Conservation (phyloP, 306 rosid species). For the Mimosa bimucronata region DNA sequence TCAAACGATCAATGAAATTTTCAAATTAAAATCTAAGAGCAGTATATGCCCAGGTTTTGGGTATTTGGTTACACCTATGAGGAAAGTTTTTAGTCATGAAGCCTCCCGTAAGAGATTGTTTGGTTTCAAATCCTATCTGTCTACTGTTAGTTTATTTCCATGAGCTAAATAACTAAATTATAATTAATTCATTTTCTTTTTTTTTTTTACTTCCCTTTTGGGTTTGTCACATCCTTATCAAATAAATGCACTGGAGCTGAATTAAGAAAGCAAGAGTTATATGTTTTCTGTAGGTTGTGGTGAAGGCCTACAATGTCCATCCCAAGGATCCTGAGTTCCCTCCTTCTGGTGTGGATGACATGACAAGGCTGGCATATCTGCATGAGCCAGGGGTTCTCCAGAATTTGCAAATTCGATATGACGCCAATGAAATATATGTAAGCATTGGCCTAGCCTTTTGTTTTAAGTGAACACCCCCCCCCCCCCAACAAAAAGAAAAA, state of each 20-base stretch:
- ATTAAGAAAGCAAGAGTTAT: background rate
- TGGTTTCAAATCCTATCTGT: too few relatives aligned
- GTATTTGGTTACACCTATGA: too few relatives aligned
- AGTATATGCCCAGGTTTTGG: too few relatives aligned
- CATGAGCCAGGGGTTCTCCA: conserved; percentile 96
- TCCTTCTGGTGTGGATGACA: conserved; percentile 81
- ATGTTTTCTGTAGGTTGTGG: conserved; percentile 55
- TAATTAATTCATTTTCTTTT: background rate
- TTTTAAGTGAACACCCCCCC: background rate
- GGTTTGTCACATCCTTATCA: background rate
- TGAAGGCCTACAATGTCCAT: conserved; percentile 57
- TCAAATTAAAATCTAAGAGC: too few relatives aligned
- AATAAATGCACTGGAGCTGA: background rate
- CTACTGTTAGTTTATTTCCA: too few relatives aligned
- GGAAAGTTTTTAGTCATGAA: too few relatives aligned
- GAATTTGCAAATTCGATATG: conserved; percentile 72
- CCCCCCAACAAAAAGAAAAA: too few relatives aligned
- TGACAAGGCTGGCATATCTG: conserved; percentile 94
- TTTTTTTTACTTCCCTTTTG: background rate
- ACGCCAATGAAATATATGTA: conserved; percentile 81
- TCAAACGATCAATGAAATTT: too few relatives aligned
- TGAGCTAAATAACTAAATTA: too few relatives aligned
- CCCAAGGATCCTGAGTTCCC: conserved; percentile 99
- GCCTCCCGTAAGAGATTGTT: too few relatives aligned
- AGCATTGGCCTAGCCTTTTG: conserved; percentile 36